Base-by-base conservation (phyloP, 2,329 filamentous ascomycete genomes). In the Aureobasidium pullulans region DNA sequence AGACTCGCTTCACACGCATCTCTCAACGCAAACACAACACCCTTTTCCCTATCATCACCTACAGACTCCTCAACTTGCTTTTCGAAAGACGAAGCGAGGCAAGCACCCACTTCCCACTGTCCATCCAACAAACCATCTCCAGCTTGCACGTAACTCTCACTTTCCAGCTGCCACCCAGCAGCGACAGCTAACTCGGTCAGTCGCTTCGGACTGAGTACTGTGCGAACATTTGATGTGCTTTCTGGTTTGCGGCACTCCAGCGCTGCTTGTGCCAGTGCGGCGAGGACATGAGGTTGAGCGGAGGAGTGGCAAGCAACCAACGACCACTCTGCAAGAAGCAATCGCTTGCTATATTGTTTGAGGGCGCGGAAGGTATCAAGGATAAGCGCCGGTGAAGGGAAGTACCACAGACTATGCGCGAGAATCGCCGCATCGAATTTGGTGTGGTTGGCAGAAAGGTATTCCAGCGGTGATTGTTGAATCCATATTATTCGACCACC, bases 321-420 rank as follows among this genome's bases (percentile, higher is more conserved):
- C 1, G 73, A 72, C 70, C 76, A 81, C 66, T 81, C 79, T 11
- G 78, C 78, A 6, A 81, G 62, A 36, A 73, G 73, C 3, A 81
- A 66, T 13, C 66, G 67, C 23, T 65, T 68, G 16, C 67, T 72
- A 42, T 72, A 68, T 9, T 69, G 64, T 31, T 64, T 68, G 31
- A 77, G 64, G n/a, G 70, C 68, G 0, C 61, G 5, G 6, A 81
- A 69, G n/a, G 76, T 73, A 1, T 63, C 61, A 0, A 67, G 61
- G 3, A 81, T 68, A 10, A 70, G 63, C 0, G 64, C 62, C 0
- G 72, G 72, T 1, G 72, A 73, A 15, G 70, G 63, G 64, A 84
- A 83, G 66, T 84, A 84, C 77, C 78, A 84, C 31, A 81, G 71
- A 63, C 73, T 77, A 66, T 84, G 81, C 16, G 71, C 71, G 37